Percentiles rank a stretch among this genome's conserved stretches.
These are phyloP conservation scores for Mycena crocata DNA, from an alignment of 768 basidiomycete species.

Conservation along the genomic window DNA sequence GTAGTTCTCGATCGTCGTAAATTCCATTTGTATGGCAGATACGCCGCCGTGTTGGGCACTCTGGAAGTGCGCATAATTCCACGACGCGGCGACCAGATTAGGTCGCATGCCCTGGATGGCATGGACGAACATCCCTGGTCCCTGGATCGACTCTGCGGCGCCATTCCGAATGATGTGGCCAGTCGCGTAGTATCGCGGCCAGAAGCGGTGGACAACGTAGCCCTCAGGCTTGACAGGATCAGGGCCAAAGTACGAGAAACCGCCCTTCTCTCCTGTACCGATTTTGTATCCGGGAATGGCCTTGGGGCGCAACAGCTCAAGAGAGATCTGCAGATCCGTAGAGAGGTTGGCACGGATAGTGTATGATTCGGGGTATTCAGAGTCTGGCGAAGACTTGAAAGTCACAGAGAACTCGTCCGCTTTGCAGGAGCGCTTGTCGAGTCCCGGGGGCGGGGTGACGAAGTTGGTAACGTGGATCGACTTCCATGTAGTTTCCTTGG, in stretches of 20 bases:
- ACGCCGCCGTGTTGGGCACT: slow-evolving; percentile 78
- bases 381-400: slow-evolving; percentile 63
- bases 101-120: slow-evolving; percentile 99
- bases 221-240: slow-evolving; percentile 79
- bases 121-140: slow-evolving; percentile 89
- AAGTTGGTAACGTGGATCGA: slow-evolving; percentile 89
- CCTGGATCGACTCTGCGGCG: slow-evolving; percentile 64
- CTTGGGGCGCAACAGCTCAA: slow-evolving; percentile 78
- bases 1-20: slow-evolving; percentile 83
- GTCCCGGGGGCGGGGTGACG: slow-evolving; percentile 75
- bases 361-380: slow-evolving; percentile 81
- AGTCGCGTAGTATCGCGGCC: slow-evolving; percentile 73
- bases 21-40: slow-evolving; percentile 95
- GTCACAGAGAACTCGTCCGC: slow-evolving; percentile 87
- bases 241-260: slow-evolving; percentile 88
- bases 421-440: slow-evolving; percentile 89
- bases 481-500: slow-evolving; percentile 83
- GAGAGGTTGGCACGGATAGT: slow-evolving; percentile 82
- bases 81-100: slow-evolving; percentile 89
- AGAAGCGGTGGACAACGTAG: slow-evolving; percentile 92
- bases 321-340: slow-evolving; percentile 81
- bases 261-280: slow-evolving; percentile 89
- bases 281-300: slow-evolving; percentile 90
- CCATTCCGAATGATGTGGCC: slow-evolving; percentile 81
- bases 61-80: slow-evolving; percentile 97